Base-by-base conservation (phyloP, 139 green algal species). In the Zygnema cylindricum region DNA sequence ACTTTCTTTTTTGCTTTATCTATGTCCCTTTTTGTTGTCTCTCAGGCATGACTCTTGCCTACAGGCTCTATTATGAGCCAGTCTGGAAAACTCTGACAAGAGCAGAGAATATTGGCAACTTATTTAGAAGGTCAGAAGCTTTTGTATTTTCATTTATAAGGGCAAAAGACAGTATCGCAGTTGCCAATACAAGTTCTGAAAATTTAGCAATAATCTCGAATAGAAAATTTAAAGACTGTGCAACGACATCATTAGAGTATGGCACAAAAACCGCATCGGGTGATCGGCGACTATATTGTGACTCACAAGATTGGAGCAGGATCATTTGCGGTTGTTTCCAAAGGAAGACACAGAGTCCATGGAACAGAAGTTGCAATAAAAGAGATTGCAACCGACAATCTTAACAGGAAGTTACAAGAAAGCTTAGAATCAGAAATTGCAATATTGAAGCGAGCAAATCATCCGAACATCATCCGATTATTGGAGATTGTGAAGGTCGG, bases 281-380 rank as follows among this genome's bases (percentile, higher is more conserved):
- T 86, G 1, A 92, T 96, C 2, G 96, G 94, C 0, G 38, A 93
- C 0, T 99, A 96, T 94, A 69, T 87, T 33, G 81, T 98, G 25
- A 84, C 89, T 1, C 71, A 93, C 21, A 88, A 95, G 43, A 93
- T 98, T 38, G 97, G 97, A 1, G 82, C 78, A 1, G 97, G 97
- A 25, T 96, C 93, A 0, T 99, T 99, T 86, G 96, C 97, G 0
- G 91, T 95, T 0, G 97, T 99, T 23, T 99, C 96, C 96, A 91
- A 92, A 43, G 96, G 95, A 0, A 35, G 54, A 1, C 93, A 98
- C 86, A 43, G n/a, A 7, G 43, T 69, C 0, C 96, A 91, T 0
- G 93, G 94, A 1, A 32, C 25, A 25, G 43, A 94, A 39, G 69
- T 91, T 0, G 97, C 97, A 0, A 93, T 99, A 21, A 99, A 99